phyloP scores from a whole-genome alignment of 768 basidiomycete genomes.

The Roridomyces roridus region DNA sequence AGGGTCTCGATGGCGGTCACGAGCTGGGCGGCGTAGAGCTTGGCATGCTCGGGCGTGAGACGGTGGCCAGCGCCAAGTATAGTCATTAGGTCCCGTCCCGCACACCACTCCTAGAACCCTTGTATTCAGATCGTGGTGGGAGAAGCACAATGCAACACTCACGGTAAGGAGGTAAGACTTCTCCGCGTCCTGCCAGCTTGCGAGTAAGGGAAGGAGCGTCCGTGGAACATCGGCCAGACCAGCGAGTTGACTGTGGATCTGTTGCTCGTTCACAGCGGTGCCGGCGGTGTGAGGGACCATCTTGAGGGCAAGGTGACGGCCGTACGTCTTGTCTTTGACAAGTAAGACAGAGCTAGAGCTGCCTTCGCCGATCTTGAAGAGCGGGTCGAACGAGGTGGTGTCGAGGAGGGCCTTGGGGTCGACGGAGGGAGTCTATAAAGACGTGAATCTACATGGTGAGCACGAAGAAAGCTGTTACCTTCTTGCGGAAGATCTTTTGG shows the following conservation, averaged over 20 bases:
- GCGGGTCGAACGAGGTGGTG: neutral
- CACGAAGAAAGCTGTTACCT: too few species aligned
- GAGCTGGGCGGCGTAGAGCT: conserved; percentile 30
- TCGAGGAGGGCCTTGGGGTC: too few species aligned
- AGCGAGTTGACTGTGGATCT: too few species aligned
- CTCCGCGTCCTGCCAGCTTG: neutral
- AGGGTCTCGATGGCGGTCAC: conserved; percentile 28
- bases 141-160: neutral
- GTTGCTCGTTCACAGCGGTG: too few species aligned
- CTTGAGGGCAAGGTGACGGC: conserved; percentile 23
- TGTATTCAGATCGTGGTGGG: too few species aligned
- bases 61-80: neutral
- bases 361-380: neutral
- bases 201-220: too few species aligned
- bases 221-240: too few species aligned
- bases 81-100: conserved; percentile 28
- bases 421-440: too few species aligned
- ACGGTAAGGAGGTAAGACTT: too few species aligned
- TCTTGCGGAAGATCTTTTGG: too few species aligned
- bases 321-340: conserved; percentile 22
- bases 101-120: neutral
- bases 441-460: too few species aligned
- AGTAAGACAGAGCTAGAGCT: conserved; percentile 20
- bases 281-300: neutral
- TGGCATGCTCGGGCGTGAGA: conserved; percentile 15